A percentile compares a stretch with the other conserved stretches of the same genome.
Conservation (phyloP, 305 asterid species). For the Fraxinus floribunda region DNA sequence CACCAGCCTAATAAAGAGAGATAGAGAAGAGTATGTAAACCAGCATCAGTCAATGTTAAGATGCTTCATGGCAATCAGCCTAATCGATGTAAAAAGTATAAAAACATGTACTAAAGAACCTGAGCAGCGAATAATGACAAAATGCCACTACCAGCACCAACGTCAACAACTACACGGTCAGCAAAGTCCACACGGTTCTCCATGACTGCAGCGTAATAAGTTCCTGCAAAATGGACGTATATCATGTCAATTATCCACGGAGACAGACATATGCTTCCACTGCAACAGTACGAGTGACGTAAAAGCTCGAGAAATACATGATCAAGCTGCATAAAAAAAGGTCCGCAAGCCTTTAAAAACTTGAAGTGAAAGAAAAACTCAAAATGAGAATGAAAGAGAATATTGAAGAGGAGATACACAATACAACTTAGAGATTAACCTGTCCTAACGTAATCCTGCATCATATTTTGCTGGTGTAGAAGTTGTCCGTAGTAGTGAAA, state of each 20-base stretch:
- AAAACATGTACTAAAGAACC: slow-evolving; percentile 42
- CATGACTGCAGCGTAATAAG: slow-evolving; percentile 95
- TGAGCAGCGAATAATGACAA: slow-evolving; percentile 97
- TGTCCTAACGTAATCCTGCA: slow-evolving; percentile 99
- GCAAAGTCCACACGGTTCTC: slow-evolving; percentile 84
- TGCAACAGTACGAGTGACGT: slow-evolving; percentile 1
- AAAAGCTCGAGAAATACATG: slow-evolving; percentile 6
- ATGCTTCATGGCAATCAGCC: slow-evolving; percentile 20
- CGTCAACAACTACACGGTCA: slow-evolving; percentile 89
- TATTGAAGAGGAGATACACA: slow-evolving; percentile 19
- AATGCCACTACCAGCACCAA: slow-evolving; percentile 99
- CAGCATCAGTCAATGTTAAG: slow-evolving; percentile 3
- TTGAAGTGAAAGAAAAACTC: slow-evolving; percentile 1
- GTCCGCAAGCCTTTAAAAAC: slow-evolving; percentile 17
- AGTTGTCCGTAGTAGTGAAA: slow-evolving; percentile 96
- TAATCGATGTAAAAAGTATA: neutral
- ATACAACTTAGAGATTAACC: slow-evolving; percentile 49
- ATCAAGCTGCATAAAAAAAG: neutral
- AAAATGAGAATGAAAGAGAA: slow-evolving; percentile 15
- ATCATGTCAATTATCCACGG: slow-evolving; percentile 24
- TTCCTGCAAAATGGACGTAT: slow-evolving; percentile 55
- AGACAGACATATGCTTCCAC: slow-evolving; percentile 9
- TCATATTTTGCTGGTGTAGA: slow-evolving; percentile 97
- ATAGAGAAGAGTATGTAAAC: slow-evolving; percentile 10
- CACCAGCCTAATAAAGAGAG: slow-evolving; percentile 72